Percentiles rank a stretch among this genome's conserved stretches.
Conservation (phyloP, 345 rosid genomes). For the Rhodamnia argentea region DNA sequence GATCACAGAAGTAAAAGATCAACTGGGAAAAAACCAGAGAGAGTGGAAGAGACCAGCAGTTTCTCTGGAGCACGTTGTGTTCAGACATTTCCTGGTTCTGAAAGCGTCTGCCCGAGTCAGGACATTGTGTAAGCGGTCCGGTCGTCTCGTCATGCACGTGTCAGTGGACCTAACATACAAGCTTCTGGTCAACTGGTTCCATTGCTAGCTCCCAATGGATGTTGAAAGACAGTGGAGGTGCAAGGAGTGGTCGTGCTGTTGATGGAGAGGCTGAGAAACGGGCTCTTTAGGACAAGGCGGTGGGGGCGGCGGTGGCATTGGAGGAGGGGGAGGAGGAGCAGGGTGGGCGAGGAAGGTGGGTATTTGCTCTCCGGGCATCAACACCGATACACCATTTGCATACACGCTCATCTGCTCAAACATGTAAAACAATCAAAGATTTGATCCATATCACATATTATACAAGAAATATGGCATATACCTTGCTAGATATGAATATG, state of each 20-base stretch:
- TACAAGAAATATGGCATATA: background rate
- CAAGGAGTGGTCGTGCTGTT: slow-evolving; percentile 5
- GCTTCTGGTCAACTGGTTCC: background rate
- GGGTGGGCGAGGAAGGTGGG: slow-evolving; percentile 75
- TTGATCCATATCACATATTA: background rate
- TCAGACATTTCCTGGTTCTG: background rate
- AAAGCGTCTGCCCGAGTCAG: background rate
- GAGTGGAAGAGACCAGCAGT: background rate
- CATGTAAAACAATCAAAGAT: background rate
- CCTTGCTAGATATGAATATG: background rate
- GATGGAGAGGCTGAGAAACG: slow-evolving; percentile 20
- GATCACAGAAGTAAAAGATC: background rate
- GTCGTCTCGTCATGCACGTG: background rate
- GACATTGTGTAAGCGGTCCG: background rate
- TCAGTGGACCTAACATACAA: background rate
- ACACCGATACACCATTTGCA: slow-evolving; percentile 53
- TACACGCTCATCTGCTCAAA: slow-evolving; percentile 37
- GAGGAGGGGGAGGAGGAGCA: slow-evolving; percentile 37
- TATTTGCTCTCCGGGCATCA: slow-evolving; percentile 70
- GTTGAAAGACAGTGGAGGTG: background rate
- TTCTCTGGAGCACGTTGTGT: background rate
- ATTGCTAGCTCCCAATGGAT: background rate
- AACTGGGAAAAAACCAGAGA: background rate
- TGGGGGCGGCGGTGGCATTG: background rate
- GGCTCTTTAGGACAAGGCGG: slow-evolving; percentile 27